Base-by-base conservation (phyloP, 805 yeast species). In the Candida mattraensis region DNA sequence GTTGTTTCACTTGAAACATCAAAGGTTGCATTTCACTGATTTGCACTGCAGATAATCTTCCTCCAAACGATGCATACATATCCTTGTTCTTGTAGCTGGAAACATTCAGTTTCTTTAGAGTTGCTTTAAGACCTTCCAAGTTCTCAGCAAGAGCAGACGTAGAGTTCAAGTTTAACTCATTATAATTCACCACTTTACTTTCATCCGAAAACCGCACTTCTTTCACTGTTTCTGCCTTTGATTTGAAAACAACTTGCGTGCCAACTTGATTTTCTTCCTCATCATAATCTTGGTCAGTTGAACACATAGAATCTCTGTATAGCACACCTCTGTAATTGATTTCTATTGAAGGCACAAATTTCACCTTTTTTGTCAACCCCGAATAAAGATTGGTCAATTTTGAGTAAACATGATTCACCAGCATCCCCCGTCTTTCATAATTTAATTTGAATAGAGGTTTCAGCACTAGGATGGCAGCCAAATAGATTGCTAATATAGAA, bases 381-480 rank as follows among this genome's bases (percentile, higher is more conserved):
- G 41, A 32, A 15, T 47, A 54, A 2, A 72, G 51, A 2, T 51
- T 15, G 25, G 49, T 54, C 16, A 67, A 41, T 17, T 50, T 51
- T 3, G 47, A 18, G 10, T 66, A 53, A 1, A 59, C 61, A 25
- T 41, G 48, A 3, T 48, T 42, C 9, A 61, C 42, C 7, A 67
- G 54, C 3, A 63, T 64, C 2, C 50, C 33, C 28, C 80, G 54
- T 43, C 74, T 63, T 5, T 58, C 60, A 42, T 58, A 69, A 18
- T 64, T 67, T 5, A 57, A 34, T 11, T 60, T 58, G 5, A 74
- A 32, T 14, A 64, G 42, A 3, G 80, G 80, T 34, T 64, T 64
- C 9, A 74, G 30, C 4, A 61, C 47, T 5, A 63, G 43, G 11
- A 66, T 53, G 7, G 63, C 59, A 1, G 64, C 11, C 4, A 56